phyloP scores from a whole-genome alignment of 257 asterid species.

The Galeopsis tetrahit region DNA sequence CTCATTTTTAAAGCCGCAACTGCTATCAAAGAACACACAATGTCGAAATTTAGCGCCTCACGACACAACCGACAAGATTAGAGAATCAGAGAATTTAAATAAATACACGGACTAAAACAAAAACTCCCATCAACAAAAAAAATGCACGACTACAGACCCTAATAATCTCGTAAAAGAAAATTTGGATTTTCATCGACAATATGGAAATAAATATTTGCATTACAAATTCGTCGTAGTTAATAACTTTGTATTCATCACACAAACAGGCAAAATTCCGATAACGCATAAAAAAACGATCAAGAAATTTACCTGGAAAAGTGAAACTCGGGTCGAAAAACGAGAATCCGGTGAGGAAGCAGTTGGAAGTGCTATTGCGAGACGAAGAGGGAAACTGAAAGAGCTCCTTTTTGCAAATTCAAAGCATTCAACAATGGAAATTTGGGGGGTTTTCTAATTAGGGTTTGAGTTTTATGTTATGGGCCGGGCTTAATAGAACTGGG shows the following conservation, averaged over 20 bases:
- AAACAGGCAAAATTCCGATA: not conserved
- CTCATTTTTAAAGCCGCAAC: slow-evolving; percentile 57
- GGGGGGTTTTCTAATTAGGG: slow-evolving; percentile 30
- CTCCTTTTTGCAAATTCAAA: not conserved
- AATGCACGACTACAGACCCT: not conserved
- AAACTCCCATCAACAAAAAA: not conserved
- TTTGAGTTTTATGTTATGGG: not conserved
- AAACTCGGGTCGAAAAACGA: slow-evolving; percentile 1
- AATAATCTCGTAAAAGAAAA: not conserved
- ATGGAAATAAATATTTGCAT: not conserved
- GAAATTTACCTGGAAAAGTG: slow-evolving; percentile 24
- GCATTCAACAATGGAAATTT: too few relatives aligned
- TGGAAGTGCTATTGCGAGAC: slow-evolving; percentile 4
- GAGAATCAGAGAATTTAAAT: not conserved
- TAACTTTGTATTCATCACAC: not conserved
- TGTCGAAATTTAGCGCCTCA: slow-evolving; percentile 2
- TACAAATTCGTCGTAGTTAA: not conserved
- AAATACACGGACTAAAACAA: not conserved
- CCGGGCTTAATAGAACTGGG: not conserved
- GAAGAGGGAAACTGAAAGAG: not conserved
- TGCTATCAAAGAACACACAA: slow-evolving; percentile 9
- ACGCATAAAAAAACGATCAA: not conserved
- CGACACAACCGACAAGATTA: not conserved
- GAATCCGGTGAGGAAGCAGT: not conserved
- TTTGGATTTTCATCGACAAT: not conserved